phyloP scores from a whole-genome alignment of 148 eudicot genomes.

The Polygonum aviculare region DNA sequence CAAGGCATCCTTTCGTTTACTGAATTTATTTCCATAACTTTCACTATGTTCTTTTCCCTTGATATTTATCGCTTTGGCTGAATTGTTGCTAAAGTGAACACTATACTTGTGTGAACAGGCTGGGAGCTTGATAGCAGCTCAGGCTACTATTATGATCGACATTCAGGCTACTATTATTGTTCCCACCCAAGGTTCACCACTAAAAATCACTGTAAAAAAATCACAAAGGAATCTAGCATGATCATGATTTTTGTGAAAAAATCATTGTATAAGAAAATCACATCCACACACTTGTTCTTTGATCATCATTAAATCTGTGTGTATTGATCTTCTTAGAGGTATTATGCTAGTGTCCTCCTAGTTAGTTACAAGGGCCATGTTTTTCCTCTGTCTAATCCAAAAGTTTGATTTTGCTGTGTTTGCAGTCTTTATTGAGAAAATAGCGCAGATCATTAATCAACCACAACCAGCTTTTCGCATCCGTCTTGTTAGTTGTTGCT shows the following conservation, averaged over 20 bases:
- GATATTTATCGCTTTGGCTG: neutral
- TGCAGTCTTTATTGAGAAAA: too few species aligned
- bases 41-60: neutral
- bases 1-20: neutral
- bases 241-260: too few species aligned
- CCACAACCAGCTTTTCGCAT: too few species aligned
- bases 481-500: too few species aligned
- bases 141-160: conserved; percentile 69
- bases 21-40: neutral
- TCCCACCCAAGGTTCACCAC: neutral
- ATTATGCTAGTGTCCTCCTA: neutral
- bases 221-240: too few species aligned
- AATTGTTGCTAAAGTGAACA: neutral
- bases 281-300: neutral
- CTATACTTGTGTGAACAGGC: conserved; percentile 33
- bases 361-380: conserved; percentile 2
- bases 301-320: neutral
- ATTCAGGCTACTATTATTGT: conserved; percentile 30
- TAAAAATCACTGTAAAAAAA: neutral
- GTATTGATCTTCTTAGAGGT: neutral
- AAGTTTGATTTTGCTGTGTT: neutral
- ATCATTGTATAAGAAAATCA: neutral
- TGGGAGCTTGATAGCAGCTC: conserved; percentile 71
- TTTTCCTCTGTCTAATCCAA: neutral
- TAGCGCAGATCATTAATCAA: too few species aligned